Evolutionary conservation across 1,284 basidiomycete species (phyloP), one percentile per base, ranked within the genome.

Genomic region (Ceratobasidium papillatum): DNA sequence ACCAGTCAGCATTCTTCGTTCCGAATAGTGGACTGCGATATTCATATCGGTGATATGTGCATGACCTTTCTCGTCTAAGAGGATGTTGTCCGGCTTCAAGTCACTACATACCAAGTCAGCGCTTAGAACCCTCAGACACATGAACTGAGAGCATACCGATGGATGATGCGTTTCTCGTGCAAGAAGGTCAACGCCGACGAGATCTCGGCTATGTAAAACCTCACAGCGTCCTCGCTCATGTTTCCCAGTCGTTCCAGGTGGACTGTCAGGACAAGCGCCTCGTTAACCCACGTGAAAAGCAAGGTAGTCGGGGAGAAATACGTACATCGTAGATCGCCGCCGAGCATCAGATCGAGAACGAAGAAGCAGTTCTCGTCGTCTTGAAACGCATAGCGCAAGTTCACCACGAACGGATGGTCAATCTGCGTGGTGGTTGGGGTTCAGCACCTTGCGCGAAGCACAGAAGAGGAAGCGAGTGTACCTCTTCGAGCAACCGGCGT

Each of bases 281-380:
- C 49, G 61, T 74, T 71, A 66, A 63, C 56, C n/a, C 38, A 61
- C 30, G 68, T 59, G 47, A 73, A 41, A n/a, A 52, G 27, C 51
- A 27, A 30, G 25, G 30, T 30, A 30, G 27, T 36, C 32, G 30
- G 64, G 49, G 52, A 17, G 45, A 47, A 19, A 47, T 17, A 86
- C 93, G 79, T 81, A 95, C 94, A 98, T 78, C 96, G 87, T 78
- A 99, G 83, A 83, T 98, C 96, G 9, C 96, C 96, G 30, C 96
- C 96, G 0, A 98, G 85, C 96, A 99, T 98, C 62, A 98, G 87
- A 82, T 99, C 96, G 74, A 98, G 85, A 9, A 98, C 96, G 84
- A 98, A 98, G 87, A 98, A 99, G 80, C 96, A 95, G 81, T 98
- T 98, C 80, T 96, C 93, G 80, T 99, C 96, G 80, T 99, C 96